Conservation (phyloP, 805 yeast species). For the Saccharomycopsis javanensis region DNA sequence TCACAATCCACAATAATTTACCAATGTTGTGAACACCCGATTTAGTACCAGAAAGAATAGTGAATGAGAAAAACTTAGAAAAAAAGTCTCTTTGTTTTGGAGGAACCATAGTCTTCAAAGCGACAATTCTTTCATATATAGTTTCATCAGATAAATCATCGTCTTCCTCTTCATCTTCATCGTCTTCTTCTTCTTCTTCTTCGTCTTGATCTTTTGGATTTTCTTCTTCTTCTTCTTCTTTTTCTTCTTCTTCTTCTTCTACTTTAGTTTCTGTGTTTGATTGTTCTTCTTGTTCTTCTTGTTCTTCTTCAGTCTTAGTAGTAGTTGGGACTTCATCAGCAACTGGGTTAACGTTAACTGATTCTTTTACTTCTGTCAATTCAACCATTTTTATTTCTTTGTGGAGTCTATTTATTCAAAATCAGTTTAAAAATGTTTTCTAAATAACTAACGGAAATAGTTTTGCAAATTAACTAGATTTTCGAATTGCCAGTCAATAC, state of each 20-base stretch:
- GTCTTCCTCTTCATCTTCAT: constrained; percentile 55
- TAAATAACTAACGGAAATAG: too few species aligned
- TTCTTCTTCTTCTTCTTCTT: constrained; percentile 29
- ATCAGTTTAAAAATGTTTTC: too few species aligned
- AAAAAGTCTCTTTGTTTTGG: constrained; percentile 67
- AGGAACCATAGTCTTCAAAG: constrained; percentile 84
- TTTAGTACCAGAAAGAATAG: constrained; percentile 32
- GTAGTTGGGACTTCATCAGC: constrained; percentile 29
- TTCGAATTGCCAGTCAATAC: background rate
- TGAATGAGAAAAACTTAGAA: constrained; percentile 25
- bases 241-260: constrained; percentile 29
- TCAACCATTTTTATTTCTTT: constrained; percentile 47
- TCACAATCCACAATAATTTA: constrained; percentile 69
- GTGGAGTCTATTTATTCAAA: background rate
- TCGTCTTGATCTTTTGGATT: constrained; percentile 32
- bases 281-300: constrained; percentile 25
- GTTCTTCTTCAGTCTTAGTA: constrained; percentile 20
- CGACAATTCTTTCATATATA: constrained; percentile 74
- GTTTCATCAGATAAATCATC: constrained; percentile 76
- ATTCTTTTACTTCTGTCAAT: constrained; percentile 60
- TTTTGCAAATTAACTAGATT: background rate
- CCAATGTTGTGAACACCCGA: constrained; percentile 55
- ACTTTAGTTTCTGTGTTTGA: constrained; percentile 27
- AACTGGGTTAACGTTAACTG: constrained; percentile 22
- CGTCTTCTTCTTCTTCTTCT: constrained; percentile 32